Percentiles rank a stretch among this genome's conserved stretches.
Evolutionary conservation across 2,329 filamentous ascomycete species (phyloP).

Genomic region (Chrysoporthe deuterocubensis): DNA sequence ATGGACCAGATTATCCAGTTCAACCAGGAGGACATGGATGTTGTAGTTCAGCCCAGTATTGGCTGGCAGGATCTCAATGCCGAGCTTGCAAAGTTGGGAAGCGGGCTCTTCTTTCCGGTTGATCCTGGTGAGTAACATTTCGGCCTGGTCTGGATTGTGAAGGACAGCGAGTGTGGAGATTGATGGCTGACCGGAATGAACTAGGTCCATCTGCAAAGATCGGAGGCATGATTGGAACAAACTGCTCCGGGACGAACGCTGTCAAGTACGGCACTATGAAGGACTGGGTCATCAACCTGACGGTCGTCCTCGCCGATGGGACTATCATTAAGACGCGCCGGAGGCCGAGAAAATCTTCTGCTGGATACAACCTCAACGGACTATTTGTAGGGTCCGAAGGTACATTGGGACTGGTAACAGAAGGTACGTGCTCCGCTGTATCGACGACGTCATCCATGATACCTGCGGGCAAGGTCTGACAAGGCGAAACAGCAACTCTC

Average conservation of each 20-base stretch:
- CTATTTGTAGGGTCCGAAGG: conserved; percentile 83
- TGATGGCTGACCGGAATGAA: background rate
- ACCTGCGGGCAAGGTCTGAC: background rate
- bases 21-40: conserved; percentile 87
- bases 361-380: conserved; percentile 81
- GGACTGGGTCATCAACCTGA: conserved; percentile 78
- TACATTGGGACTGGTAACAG: conserved; percentile 79
- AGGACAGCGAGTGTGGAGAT: background rate
- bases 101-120: conserved; percentile 86
- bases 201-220: conserved; percentile 70
- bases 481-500: conserved; percentile 61
- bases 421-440: conserved; percentile 47
- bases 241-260: conserved; percentile 78
- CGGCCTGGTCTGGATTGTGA: background rate
- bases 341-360: conserved; percentile 79
- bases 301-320: conserved; percentile 78
- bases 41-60: conserved; percentile 88
- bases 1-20: conserved; percentile 85
- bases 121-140: conserved; percentile 67
- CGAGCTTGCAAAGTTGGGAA: conserved; percentile 66
- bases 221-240: conserved; percentile 82
- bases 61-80: conserved; percentile 92
- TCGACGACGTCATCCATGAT: background rate
- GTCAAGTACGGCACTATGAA: conserved; percentile 86
- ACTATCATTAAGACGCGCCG: conserved; percentile 78